These are phyloP conservation scores for Andrographis paniculata DNA, from an alignment of 305 asterid species.

Conservation along the genomic window DNA sequence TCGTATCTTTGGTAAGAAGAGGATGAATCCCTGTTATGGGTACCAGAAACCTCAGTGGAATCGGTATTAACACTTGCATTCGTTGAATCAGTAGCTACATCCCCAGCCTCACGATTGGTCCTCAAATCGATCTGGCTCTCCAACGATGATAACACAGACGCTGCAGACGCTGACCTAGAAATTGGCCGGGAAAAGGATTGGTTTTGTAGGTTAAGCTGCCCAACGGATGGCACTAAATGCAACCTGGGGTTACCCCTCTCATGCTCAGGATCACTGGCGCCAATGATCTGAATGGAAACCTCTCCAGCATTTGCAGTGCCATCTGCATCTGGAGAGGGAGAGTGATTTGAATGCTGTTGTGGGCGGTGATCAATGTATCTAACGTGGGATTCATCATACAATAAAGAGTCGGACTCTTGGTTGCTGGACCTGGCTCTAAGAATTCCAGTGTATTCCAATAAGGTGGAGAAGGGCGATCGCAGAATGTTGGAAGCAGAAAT, in stretches of 20 bases:
- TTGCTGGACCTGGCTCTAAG: conserved; percentile 34
- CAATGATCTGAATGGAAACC: conserved; percentile 66
- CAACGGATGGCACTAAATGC: conserved; percentile 25
- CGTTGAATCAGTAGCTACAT: conserved; percentile 26
- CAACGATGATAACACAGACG: conserved; percentile 36
- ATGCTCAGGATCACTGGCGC: conserved; percentile 41
- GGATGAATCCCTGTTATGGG: conserved; percentile 42
- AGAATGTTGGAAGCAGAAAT: conserved; percentile 48
- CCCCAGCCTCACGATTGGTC: conserved; percentile 31
- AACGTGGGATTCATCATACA: conserved; percentile 20
- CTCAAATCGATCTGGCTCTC: conserved; percentile 44
- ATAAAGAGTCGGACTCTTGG: conserved; percentile 34
- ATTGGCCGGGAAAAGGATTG: conserved; percentile 35
- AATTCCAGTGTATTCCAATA: conserved; percentile 64
- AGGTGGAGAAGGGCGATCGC: conserved; percentile 57
- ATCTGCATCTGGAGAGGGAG: conserved; percentile 24
- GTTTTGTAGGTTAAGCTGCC: conserved; percentile 25
- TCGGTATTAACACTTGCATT: conserved; percentile 29
- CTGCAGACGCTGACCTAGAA: conserved; percentile 43
- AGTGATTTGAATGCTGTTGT: conserved; percentile 26
- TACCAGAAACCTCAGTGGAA: conserved; percentile 35
- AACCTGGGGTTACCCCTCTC: conserved; percentile 31
- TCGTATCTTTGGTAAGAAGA: conserved; percentile 79
- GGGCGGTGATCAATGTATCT: conserved; percentile 27
- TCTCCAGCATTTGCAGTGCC: conserved; percentile 31